These are phyloP conservation scores for Fonsecaea multimorphosa DNA, from an alignment of 2,329 filamentous ascomycete species.

Conservation along the genomic window DNA sequence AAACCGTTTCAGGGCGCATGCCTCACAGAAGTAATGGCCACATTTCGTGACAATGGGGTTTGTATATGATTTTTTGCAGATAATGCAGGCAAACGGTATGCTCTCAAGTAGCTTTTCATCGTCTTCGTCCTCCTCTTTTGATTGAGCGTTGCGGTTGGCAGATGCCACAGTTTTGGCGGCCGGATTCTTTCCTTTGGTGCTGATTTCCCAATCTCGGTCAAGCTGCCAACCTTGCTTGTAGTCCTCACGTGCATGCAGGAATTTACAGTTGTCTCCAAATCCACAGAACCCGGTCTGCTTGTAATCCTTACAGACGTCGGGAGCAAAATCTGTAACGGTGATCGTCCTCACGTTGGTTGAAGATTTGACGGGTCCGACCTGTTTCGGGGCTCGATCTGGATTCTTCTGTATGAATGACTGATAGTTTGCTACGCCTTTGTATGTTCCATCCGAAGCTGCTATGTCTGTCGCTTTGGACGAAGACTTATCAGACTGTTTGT, in stretches of 20 bases:
- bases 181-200: constrained; percentile 67
- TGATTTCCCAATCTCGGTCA: constrained; percentile 90
- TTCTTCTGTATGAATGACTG: constrained; percentile 80
- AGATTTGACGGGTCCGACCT: constrained; percentile 83
- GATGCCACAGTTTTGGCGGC: constrained; percentile 57
- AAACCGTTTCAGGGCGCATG: constrained; percentile 85
- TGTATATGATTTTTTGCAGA: constrained; percentile 80
- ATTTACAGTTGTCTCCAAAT: constrained; percentile 73
- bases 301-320: constrained; percentile 95
- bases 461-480: constrained; percentile 32
- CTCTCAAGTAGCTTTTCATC: constrained; percentile 67
- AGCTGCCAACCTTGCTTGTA: constrained; percentile 93
- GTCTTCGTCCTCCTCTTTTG: constrained; percentile 35
- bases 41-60: constrained; percentile 86
- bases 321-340: constrained; percentile 87
- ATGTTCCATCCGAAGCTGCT: constrained; percentile 66
- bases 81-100: constrained; percentile 88
- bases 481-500: constrained; percentile 51
- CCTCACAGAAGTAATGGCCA: constrained; percentile 94
- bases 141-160: constrained; percentile 50
- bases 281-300: constrained; percentile 77
- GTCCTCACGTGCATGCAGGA: constrained; percentile 66
- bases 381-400: constrained; percentile 68
- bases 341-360: constrained; percentile 89
- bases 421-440: constrained; percentile 76